These are phyloP conservation scores for Camellia granthamiana DNA, from an alignment of 148 eudicot genomes.

Conservation along the genomic window DNA sequence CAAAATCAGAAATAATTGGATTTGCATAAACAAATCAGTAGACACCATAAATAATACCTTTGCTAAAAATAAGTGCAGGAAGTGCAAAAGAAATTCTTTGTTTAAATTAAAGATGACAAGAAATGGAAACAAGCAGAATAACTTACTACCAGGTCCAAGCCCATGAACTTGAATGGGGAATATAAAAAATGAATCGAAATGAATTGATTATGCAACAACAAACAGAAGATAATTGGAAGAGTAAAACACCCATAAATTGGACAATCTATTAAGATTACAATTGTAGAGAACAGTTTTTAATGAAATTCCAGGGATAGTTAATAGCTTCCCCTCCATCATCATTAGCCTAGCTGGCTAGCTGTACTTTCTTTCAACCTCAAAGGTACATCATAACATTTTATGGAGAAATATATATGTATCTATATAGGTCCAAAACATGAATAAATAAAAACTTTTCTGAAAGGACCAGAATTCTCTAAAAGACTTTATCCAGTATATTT, in stretches of 20 bases:
- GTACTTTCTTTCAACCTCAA: background rate
- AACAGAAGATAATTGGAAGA: background rate
- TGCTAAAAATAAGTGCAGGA: background rate
- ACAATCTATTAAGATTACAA: background rate
- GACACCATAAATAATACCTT: background rate
- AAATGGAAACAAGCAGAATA: background rate
- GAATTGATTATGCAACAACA: background rate
- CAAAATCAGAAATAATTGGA: background rate
- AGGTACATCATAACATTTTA: background rate
- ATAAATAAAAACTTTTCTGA: background rate
- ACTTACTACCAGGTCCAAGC: background rate
- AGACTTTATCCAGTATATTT: background rate
- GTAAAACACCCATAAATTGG: background rate
- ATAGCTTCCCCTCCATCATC: background rate
- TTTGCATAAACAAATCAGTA: background rate
- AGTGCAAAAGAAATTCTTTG: background rate
- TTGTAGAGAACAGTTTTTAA: background rate
- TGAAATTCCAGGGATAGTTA: background rate
- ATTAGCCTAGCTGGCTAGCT: background rate
- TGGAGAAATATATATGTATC: background rate
- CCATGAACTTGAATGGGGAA: conserved; percentile 1
- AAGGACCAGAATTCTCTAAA: background rate
- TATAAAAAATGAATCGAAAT: background rate
- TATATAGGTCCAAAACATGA: background rate
- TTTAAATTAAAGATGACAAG: background rate